Base-by-base conservation (phyloP, 2,329 filamentous ascomycete genomes). In the Nannizziopsis barbatae region DNA sequence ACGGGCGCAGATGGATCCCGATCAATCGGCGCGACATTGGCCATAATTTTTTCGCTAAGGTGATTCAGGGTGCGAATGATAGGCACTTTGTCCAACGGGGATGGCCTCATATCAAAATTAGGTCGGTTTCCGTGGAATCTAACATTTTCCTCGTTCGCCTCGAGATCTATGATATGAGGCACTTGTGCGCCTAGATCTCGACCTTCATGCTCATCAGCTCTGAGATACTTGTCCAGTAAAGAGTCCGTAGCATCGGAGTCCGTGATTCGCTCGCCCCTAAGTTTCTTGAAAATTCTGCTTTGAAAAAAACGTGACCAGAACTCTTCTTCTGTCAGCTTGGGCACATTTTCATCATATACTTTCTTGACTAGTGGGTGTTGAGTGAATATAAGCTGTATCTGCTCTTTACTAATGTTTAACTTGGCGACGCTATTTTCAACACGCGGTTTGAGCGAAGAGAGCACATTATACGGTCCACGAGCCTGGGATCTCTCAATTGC, bases 251-350 rank as follows among this genome's bases (percentile, higher is more conserved):
- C 72, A 63, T 95, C 90, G 3, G 75, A 76, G 7, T 90, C 86
- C 0, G 79, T 79, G 39, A 94, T 80, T 45, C 86, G 84, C 66
- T 96, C 88, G 33, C 93, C 92, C 50, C 89, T 86, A 49, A 98
- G 71, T 61, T 88, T 90, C 68, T 95, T 95, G 55, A 88, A 87
- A 7, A 98, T 71, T 49, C 85, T 79, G 65, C 87, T 95, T 52
- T 89, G 79, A 64, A 98, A 96, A 68, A 98, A 98, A 11, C 86
- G 78, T 5, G 84, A 84, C 89, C 90, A 98, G 62, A 98, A 98
- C 43, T 86, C 80, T 49, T 75, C 74, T 59, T 94, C 86, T 20
- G 75, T 80, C 35, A 93, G 67, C 51, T 84, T 85, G 4, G 86
- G 88, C 0, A 95, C 88, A 55, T 89, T 87, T 61, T 95, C 89